Percentiles rank a stretch among this genome's conserved stretches.
phyloP scores from a whole-genome alignment of 495 filamentous ascomycete genomes.

The Penicillium malachiteum region DNA sequence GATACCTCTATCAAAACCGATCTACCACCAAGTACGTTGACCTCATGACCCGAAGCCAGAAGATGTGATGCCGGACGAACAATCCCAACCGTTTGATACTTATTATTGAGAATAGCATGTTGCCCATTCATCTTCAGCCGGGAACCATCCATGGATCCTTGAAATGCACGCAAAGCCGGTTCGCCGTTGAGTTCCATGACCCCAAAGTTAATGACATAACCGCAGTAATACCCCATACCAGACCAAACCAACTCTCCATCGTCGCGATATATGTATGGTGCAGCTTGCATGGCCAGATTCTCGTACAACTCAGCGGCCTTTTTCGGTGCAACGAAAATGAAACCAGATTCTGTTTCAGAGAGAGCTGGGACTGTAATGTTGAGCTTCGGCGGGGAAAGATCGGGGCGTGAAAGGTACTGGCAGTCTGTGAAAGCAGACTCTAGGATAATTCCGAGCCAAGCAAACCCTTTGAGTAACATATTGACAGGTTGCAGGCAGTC shows the following conservation, averaged over 20 bases:
- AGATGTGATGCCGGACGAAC: conserved; percentile 43
- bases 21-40: conserved; percentile 38
- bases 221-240: conserved; percentile 45
- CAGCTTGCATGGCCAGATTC: conserved; percentile 27
- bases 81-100: conserved; percentile 45
- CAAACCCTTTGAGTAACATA: background rate
- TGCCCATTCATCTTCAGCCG: conserved; percentile 47
- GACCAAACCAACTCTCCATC: conserved; percentile 53
- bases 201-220: conserved; percentile 39
- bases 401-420: conserved; percentile 48
- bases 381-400: conserved; percentile 47
- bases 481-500: background rate
- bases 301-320: background rate
- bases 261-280: conserved; percentile 49
- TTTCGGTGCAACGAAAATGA: conserved; percentile 47
- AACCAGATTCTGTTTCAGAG: conserved; percentile 39
- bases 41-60: conserved; percentile 47
- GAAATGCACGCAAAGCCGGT: conserved; percentile 45
- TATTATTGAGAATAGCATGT: conserved; percentile 41
- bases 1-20: conserved; percentile 33
- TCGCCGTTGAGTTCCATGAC: conserved; percentile 36
- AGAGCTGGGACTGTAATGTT: conserved; percentile 51
- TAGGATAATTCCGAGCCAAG: background rate
- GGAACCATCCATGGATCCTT: conserved; percentile 43
- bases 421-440: background rate